Conservation (phyloP, 1,284 basidiomycete species). For the Ceratobasidium sp. region DNA sequence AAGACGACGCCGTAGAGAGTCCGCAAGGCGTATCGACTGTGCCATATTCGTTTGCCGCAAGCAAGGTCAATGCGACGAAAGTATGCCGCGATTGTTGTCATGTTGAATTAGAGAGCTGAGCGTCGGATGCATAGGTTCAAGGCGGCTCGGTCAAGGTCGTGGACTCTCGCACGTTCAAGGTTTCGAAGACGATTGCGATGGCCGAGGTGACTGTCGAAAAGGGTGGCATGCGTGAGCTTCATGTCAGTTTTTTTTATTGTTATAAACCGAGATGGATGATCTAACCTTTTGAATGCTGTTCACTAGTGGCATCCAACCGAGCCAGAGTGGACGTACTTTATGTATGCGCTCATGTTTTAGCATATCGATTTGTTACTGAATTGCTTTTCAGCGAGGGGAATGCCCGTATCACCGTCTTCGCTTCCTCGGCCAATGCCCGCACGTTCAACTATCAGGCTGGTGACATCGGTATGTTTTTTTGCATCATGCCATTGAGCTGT, state of each 20-base stretch:
- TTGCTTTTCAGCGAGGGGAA: slow-evolving; percentile 13
- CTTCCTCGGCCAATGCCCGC: slow-evolving; percentile 63
- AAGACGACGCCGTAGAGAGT: slow-evolving; percentile 50
- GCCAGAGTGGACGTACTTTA: slow-evolving; percentile 48
- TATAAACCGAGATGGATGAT: neutral
- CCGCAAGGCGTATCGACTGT: slow-evolving; percentile 62
- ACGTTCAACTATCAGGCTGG: slow-evolving; percentile 74
- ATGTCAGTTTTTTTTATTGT: slow-evolving; percentile 53
- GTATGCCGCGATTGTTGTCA: neutral
- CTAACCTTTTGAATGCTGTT: slow-evolving; percentile 37
- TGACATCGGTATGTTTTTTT: slow-evolving; percentile 60
- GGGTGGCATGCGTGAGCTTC: slow-evolving; percentile 57
- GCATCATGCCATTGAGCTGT: slow-evolving; percentile 40
- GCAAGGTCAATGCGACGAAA: slow-evolving; percentile 59
- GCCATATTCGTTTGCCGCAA: slow-evolving; percentile 63
- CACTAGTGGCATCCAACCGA: slow-evolving; percentile 74
- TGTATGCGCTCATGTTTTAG: slow-evolving; percentile 49
- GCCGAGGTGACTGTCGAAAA: slow-evolving; percentile 11
- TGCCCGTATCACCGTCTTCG: slow-evolving; percentile 53
- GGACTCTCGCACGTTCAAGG: slow-evolving; percentile 23
- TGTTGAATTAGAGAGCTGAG: no score
- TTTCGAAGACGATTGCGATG: slow-evolving; percentile 26
- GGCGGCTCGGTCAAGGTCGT: slow-evolving; percentile 26
- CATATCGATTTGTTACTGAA: slow-evolving; percentile 57
- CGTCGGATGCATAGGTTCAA: neutral